Evolutionary conservation across 495 filamentous ascomycete genomes (phyloP), one percentile per base, ranked within the genome.

Genomic region (Oidiodendron maius): DNA sequence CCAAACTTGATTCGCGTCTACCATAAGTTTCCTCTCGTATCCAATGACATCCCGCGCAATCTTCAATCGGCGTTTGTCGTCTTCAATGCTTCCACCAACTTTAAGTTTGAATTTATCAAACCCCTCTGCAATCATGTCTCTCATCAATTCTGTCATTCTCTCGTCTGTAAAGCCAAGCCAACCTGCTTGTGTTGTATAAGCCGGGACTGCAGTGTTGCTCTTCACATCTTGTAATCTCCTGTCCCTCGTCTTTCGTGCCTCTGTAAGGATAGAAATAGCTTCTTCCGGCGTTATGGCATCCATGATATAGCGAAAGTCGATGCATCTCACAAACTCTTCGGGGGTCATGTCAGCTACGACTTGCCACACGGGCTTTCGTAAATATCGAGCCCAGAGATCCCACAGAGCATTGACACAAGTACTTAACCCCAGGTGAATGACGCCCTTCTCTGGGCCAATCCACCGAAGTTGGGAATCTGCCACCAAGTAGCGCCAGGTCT

Each of bases 1-100:
- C 90, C 90, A 96, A 28, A 96, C 78, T 73, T 96, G 90, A 71
- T 96, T 96, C 9, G 90, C 90, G 70, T 96, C 90, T 15, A 96
- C 83, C 90, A 96, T 96, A 36, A 96, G 93, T 2, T 89, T 89
- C 55, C 71, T 69, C 56, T 94, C 88, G 64, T 87, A 94, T 0
- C 90, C 90, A 63, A 96, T 86, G 17, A 91, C 79, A 10, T 86
- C 80, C 18, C 90, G 67, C 6, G 89, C 89, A 66, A 95, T 91
- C 1, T 53, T 58, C 53, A 95, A 67, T 1, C 90, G 71, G 24
- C 70, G 64, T 53, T 74, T 69, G 61, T 96, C 90, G 50, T 83
- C 76, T 61, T 80, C 84, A 15, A 95, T 50, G 43, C 72, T 77
- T 0, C 72, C 76, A 13, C 90, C 90, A 32, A 96, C 89, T 68